Evolutionary conservation across 495 filamentous ascomycete genomes (phyloP), one percentile per base, ranked within the genome.

Genomic region (Penicillium malachiteum): DNA sequence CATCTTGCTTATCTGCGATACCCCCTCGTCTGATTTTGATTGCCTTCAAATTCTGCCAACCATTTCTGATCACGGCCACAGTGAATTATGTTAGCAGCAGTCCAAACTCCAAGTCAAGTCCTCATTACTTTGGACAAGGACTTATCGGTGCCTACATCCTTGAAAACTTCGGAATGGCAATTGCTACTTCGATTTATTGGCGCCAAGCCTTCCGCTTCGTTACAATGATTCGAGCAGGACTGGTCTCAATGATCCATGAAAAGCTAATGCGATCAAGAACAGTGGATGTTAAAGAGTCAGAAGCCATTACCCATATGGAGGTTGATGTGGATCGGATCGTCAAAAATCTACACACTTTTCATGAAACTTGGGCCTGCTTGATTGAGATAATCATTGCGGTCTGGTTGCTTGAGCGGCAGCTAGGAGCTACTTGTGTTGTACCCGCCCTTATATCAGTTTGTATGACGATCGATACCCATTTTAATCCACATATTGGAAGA

Each of bases 11-110:
- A 6, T 49, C 16, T 34, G 31, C 32, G 7, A 37, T 49, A 8
- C 16, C 37, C 7, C 50, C 50, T 45, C 50, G 50, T 16, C 26
- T 53, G 10, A 21, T 33, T 30, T 32, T 53, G 30, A 37, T 21
- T 38, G 50, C 7, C 9, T 53, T 53, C 32, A 53, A 34, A 10
- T 53, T 53, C 16, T 43, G 39, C 18, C 50, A 53, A 17, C 50
- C 50, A 18, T 53, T 53, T 37, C n/a, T 53, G 30, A 44, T 53
- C 33, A 45, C 40, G 16, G 16, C 40, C 3, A 11, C 41, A 11
- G 42, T 53, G 3, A 5, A 37, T 13, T 53, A 53, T 32, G 34
- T 52, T 30, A 42, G 18, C 32, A 21, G 38, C 35, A 38, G 21
- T 11, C 49, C 8, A n/a, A 21, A 7, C 11, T 26, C 21, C 21